phyloP scores from a whole-genome alignment of 768 basidiomycete species.

The Leccinellum albellum region DNA sequence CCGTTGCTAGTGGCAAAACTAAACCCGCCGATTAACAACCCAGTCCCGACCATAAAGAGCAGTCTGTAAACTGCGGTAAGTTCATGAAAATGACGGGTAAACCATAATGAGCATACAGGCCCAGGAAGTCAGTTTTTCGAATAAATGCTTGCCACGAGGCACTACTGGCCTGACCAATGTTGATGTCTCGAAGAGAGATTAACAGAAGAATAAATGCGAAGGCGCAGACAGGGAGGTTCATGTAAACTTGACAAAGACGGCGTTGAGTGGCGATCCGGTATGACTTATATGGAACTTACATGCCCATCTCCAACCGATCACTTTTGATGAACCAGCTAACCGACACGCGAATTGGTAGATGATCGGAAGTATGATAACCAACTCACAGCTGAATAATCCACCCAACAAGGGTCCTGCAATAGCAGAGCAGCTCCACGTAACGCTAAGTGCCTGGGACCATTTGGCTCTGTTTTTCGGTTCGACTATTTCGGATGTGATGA shows the following conservation, averaged over 20 bases:
- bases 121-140: slow-evolving; percentile 69
- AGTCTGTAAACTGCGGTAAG: slow-evolving; percentile 41
- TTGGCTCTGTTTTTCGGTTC: slow-evolving; percentile 65
- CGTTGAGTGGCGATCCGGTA: slow-evolving; percentile 17
- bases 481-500: slow-evolving; percentile 82
- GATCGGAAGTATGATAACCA: slow-evolving; percentile 6
- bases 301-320: slow-evolving; percentile 76
- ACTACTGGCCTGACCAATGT: slow-evolving; percentile 41
- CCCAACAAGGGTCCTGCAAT: slow-evolving; percentile 81
- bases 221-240: slow-evolving; percentile 76
- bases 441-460: slow-evolving; percentile 81
- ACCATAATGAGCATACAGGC: slow-evolving; percentile 52
- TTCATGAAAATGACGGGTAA: slow-evolving; percentile 11
- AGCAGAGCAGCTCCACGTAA: slow-evolving; percentile 86
- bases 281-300: slow-evolving; percentile 49
- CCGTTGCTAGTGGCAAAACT: slow-evolving; percentile 66
- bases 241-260: slow-evolving; percentile 52
- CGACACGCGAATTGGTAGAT: slow-evolving; percentile 20
- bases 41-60: slow-evolving; percentile 73
- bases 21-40: slow-evolving; percentile 73
- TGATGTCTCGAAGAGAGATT: slow-evolving; percentile 57
- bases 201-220: slow-evolving; percentile 54
- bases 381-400: slow-evolving; percentile 73
- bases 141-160: slow-evolving; percentile 56
- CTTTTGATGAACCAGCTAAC: slow-evolving; percentile 26